Base-by-base conservation (phyloP, 352 stramenopile genomes). In the Ophiocytium majus region DNA sequence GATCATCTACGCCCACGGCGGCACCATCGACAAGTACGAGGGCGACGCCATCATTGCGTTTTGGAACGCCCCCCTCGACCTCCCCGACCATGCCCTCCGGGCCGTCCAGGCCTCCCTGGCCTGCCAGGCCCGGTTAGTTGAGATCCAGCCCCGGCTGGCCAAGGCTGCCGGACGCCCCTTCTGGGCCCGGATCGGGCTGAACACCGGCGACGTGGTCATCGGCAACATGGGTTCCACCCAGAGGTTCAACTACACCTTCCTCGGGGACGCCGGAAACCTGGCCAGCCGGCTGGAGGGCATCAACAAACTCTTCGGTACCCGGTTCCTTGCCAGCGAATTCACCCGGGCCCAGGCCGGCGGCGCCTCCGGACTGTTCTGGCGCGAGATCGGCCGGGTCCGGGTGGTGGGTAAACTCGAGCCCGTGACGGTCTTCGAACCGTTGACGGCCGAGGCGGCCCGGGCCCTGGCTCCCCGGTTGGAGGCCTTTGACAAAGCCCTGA, bases 21-120 rank as follows among this genome's bases (percentile, higher is more conserved):
- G 57, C 23, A 71, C 57, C 23, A 28, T 71, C 28, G 57, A 71
- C 28, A 71, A 71, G 57, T 71, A 71, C 28, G 57, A 23, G 28
- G 57, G 57, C 19, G 57, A 71, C 28, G 57, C 57, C 57, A 28
- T 71, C 19, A 71, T 71, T 71, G 57, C 57, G 57, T 71, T 71
- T 71, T 71, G 57, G 57, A 28, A 28, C 23, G 57, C 57, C 28
- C 57, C 57, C 28, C 23, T 71, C 28, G 57, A 71, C 28, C 28
- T 71, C 28, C 23, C 23, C 23, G 28, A 71, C 57, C 57, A 71
- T 71, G 57, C 57, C 23, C 19, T 23, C 19, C 57, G 23, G 28
- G 57, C 57, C 19, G 57, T 28, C 28, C 23, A 23, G 23, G 57
- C 57, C 19, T 23, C 57, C 23, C 28, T 71, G 28, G 57, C 23